A percentile compares a stretch with the other conserved stretches of the same genome.
These are phyloP conservation scores for Candida endomychidarum DNA, from an alignment of 805 yeast species.

Conservation along the genomic window DNA sequence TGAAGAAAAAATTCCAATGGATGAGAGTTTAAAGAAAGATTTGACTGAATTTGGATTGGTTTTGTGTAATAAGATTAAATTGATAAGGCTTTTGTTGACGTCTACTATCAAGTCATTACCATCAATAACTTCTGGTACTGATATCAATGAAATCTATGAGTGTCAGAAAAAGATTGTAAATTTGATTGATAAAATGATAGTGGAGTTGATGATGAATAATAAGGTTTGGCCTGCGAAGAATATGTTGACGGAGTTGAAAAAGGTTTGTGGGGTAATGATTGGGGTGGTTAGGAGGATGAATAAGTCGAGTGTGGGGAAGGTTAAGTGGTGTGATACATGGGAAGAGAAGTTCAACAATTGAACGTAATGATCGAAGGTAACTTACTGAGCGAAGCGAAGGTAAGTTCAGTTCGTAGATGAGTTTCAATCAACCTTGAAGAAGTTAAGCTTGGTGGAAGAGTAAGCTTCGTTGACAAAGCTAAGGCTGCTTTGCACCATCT, in stretches of 20 bases:
- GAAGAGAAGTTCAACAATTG: constrained; percentile 36
- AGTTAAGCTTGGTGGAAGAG: no score
- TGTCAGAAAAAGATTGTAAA: constrained; percentile 45
- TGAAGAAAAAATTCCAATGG: constrained; percentile 20
- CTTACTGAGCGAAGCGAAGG: constrained; percentile 3
- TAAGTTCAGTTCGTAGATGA: no score
- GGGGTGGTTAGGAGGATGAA: constrained; percentile 47
- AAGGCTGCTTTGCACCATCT: no score
- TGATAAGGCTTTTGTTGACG: constrained; percentile 57
- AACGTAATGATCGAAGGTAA: constrained; percentile 3
- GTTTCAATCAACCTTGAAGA: no score
- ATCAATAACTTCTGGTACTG: constrained; percentile 36
- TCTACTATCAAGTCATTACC: constrained; percentile 63
- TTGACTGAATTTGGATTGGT: constrained; percentile 41
- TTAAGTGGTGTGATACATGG: constrained; percentile 62
- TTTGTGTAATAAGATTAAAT: constrained; percentile 55
- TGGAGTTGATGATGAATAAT: constrained; percentile 52
- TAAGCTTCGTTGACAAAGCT: no score
- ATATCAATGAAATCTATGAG: constrained; percentile 48
- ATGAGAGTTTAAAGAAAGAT: constrained; percentile 24
- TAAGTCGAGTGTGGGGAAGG: constrained; percentile 48
- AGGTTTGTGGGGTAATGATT: constrained; percentile 30
- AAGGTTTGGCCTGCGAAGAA: constrained; percentile 30
- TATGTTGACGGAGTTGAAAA: constrained; percentile 24
- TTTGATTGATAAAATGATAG: constrained; percentile 57